These are phyloP conservation scores for Testicularia cyperi DNA, from an alignment of 1,284 basidiomycete genomes.

Conservation along the genomic window DNA sequence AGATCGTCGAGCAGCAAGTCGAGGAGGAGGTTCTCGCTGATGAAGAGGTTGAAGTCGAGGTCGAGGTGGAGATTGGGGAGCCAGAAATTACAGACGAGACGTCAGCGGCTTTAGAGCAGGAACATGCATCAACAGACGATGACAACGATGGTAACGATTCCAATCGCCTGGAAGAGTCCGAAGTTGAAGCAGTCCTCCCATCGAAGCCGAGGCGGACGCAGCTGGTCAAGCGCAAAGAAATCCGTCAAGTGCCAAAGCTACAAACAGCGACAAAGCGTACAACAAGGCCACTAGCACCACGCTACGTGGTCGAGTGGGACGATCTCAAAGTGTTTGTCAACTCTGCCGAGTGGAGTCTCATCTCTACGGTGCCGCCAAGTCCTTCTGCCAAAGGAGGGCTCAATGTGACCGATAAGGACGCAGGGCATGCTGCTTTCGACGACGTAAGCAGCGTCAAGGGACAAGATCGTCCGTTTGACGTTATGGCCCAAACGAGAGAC, in stretches of 20 bases:
- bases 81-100: no score
- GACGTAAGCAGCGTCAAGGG: no score
- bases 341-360: slow-evolving; percentile 87
- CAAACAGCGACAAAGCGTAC: slow-evolving; percentile 6
- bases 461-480: slow-evolving; percentile 8
- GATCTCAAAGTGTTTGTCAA: slow-evolving; percentile 73
- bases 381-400: neutral
- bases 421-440: no score
- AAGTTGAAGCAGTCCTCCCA: slow-evolving; percentile 2
- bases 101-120: no score
- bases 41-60: slow-evolving; percentile 24
- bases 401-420: neutral
- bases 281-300: slow-evolving; percentile 4
- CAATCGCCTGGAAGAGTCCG: neutral
- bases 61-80: slow-evolving; percentile 6
- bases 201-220: slow-evolving; percentile 1
- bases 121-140: no score
- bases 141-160: no score
- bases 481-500: slow-evolving; percentile 64
- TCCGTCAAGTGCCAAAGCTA: slow-evolving; percentile 7
- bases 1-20: slow-evolving; percentile 29
- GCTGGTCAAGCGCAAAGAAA: slow-evolving; percentile 7
- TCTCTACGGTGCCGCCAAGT: slow-evolving; percentile 25
- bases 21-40: slow-evolving; percentile 20
- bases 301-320: slow-evolving; percentile 42